Evolutionary conservation across 805 yeast species (phyloP).

Genomic region (Sugiyamaella americana): DNA sequence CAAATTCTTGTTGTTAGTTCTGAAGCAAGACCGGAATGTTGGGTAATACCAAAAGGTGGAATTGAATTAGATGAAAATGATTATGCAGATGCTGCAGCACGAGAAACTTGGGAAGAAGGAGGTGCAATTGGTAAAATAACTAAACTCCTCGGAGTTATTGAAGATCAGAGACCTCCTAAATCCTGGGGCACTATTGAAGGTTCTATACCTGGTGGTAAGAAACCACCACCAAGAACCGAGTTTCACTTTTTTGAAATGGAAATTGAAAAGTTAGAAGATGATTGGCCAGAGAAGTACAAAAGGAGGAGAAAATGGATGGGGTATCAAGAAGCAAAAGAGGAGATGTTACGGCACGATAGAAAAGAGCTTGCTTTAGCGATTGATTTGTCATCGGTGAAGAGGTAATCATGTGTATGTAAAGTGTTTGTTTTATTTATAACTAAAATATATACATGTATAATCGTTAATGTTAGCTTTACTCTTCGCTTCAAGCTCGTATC

Average conservation of each 20-base stretch:
- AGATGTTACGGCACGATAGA: conserved; percentile 28
- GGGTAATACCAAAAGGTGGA: conserved; percentile 97
- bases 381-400: conserved; percentile 15
- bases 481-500: no score
- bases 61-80: conserved; percentile 72
- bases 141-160: conserved; percentile 54
- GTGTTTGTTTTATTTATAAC: no score
- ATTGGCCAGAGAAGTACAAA: conserved; percentile 68
- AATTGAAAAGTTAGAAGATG: conserved; percentile 47
- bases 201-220: conserved; percentile 14
- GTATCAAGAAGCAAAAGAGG: conserved; percentile 28
- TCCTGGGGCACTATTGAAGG: conserved; percentile 32
- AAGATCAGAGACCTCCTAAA: conserved; percentile 52
- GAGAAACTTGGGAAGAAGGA: conserved; percentile 98
- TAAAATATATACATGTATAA: no score
- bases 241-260: conserved; percentile 81
- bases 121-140: conserved; percentile 70
- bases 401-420: no score
- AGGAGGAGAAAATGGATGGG: conserved; percentile 70
- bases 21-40: conserved; percentile 55
- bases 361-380: conserved; percentile 31
- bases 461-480: no score
- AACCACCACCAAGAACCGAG: conserved; percentile 65
- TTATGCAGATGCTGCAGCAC: conserved; percentile 48
- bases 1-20: conserved; percentile 78